phyloP scores from a whole-genome alignment of 228 moss, liverwort and hornwort species.

The Sphagnum fallax region DNA sequence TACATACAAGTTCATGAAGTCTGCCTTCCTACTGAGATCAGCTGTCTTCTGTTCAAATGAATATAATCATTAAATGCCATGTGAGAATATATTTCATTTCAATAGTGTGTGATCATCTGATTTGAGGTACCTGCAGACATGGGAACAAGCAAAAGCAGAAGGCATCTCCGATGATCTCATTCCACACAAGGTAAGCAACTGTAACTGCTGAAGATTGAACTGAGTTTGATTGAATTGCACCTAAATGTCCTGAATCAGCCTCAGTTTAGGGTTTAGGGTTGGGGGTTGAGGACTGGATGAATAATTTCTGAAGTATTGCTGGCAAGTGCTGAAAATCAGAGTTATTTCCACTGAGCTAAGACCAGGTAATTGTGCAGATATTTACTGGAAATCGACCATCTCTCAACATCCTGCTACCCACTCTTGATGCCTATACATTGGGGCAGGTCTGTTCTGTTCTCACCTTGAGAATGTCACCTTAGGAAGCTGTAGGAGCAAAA shows the following conservation, averaged over 20 bases:
- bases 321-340: too few species aligned
- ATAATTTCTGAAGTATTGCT: too few species aligned
- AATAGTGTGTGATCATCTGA: neutral
- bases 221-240: too few species aligned
- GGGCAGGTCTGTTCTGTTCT: conserved; percentile 48
- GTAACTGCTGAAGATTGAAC: neutral
- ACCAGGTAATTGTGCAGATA: conserved; percentile 19
- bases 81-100: neutral
- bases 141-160: conserved; percentile 63
- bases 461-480: too few species aligned
- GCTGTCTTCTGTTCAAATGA: neutral
- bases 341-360: too few species aligned
- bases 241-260: too few species aligned
- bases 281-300: too few species aligned
- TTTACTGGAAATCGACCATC: conserved; percentile 93
- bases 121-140: conserved; percentile 30
- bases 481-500: too few species aligned
- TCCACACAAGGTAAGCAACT: conserved; percentile 62
- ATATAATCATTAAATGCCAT: neutral
- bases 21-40: neutral
- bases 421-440: conserved; percentile 63
- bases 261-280: too few species aligned
- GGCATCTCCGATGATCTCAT: conserved; percentile 59
- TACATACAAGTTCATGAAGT: neutral
- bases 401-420: conserved; percentile 81